A percentile compares a stretch with the other conserved stretches of the same genome.
phyloP scores from a whole-genome alignment of 768 basidiomycete genomes.

The Mycena rebaudengoi region DNA sequence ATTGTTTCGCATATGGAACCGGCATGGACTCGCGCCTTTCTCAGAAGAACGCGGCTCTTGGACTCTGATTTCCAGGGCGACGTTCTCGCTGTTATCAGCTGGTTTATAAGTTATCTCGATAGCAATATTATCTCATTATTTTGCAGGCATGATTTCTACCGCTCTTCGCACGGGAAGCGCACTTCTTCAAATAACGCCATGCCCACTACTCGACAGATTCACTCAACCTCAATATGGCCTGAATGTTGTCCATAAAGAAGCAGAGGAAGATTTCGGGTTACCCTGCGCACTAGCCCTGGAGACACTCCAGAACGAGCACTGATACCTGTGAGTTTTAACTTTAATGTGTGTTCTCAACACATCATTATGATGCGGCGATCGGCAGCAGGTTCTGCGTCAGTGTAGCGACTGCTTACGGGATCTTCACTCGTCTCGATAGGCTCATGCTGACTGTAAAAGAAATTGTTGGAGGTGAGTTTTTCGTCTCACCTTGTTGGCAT shows the following conservation, averaged over 20 bases:
- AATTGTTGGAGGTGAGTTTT: constrained; percentile 83
- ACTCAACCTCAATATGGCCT: constrained; percentile 56
- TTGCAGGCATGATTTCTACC: constrained; percentile 76
- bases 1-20: constrained; percentile 77
- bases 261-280: constrained; percentile 79
- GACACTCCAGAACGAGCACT: constrained; percentile 79
- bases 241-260: constrained; percentile 73
- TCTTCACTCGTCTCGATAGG: constrained; percentile 78
- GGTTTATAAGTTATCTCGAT: constrained; percentile 28
- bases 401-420: constrained; percentile 70
- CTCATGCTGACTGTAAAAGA: constrained; percentile 87
- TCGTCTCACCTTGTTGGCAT: too few relatives aligned
- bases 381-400: constrained; percentile 82
- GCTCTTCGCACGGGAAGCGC: constrained; percentile 77
- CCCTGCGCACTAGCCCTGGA: constrained; percentile 76
- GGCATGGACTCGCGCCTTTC: constrained; percentile 80
- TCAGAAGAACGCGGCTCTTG: constrained; percentile 75
- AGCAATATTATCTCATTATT: background rate
- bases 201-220: constrained; percentile 65
- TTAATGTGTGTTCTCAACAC: too few relatives aligned
- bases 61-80: constrained; percentile 89
- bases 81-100: constrained; percentile 82
- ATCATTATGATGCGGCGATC: too few relatives aligned
- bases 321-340: too few relatives aligned
- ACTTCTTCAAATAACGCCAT: constrained; percentile 88